Percentiles rank a stretch among this genome's conserved stretches.
Conservation (phyloP, 768 basidiomycete species). For the Kwoniella europaea region DNA sequence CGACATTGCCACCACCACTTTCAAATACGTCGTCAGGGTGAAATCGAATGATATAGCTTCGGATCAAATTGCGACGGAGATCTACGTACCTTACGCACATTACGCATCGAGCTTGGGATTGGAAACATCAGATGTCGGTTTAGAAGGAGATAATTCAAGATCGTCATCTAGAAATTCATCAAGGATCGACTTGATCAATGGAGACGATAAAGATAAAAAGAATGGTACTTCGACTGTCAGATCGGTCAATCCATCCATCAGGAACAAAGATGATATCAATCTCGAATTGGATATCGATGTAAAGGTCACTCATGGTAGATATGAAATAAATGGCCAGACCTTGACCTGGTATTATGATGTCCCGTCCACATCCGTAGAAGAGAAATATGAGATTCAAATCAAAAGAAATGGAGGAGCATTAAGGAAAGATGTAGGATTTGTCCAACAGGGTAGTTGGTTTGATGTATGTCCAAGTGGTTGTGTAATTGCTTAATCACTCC, state of each 20-base stretch:
- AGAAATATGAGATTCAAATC: conserved; percentile 61
- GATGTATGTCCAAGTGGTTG: conserved; percentile 52
- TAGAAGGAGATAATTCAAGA: not conserved
- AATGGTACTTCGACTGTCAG: conserved; percentile 1
- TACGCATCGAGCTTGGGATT: conserved; percentile 60
- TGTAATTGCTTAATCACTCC: conserved; percentile 26
- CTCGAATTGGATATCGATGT: conserved; percentile 46
- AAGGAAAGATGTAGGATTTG: conserved; percentile 36
- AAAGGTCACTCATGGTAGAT: conserved; percentile 62
- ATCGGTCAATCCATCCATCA: conserved; percentile 16
- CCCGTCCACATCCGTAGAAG: conserved; percentile 46
- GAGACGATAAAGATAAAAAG: not conserved
- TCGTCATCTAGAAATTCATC: conserved; percentile 12
- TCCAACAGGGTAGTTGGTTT: conserved; percentile 40
- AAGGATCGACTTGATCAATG: conserved; percentile 2
- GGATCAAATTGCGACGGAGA: conserved; percentile 73
- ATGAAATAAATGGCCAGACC: conserved; percentile 63
- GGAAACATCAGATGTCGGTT: conserved; percentile 1
- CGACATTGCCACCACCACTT: conserved; percentile 71
- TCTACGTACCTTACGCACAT: conserved; percentile 88
- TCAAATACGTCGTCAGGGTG: conserved; percentile 73
- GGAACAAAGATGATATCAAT: not conserved
- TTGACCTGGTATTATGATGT: conserved; percentile 64
- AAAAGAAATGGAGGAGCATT: conserved; percentile 61
- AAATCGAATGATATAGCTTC: conserved; percentile 64